These are phyloP conservation scores for Blastomyces gilchristii DNA, from an alignment of 2,329 filamentous ascomycete genomes.

Conservation along the genomic window DNA sequence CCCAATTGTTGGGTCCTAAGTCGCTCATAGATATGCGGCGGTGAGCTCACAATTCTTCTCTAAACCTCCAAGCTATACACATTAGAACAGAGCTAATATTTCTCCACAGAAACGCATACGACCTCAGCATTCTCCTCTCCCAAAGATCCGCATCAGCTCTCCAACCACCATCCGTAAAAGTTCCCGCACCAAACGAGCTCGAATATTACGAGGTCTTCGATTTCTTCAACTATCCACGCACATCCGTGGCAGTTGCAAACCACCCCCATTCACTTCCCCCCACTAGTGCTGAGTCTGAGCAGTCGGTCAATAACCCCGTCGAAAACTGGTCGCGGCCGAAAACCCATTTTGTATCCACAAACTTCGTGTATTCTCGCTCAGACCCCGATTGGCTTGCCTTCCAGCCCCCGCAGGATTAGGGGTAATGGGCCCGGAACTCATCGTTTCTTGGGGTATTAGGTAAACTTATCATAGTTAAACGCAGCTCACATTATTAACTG, in stretches of 20 bases:
- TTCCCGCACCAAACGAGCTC: constrained; percentile 33
- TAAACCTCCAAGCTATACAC: background rate
- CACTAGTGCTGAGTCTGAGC: background rate
- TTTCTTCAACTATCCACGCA: constrained; percentile 36
- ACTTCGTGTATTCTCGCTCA: background rate
- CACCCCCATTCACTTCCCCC: background rate
- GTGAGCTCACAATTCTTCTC: constrained; percentile 19
- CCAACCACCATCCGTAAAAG: constrained; percentile 32
- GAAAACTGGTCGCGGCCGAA: background rate
- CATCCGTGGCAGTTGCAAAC: background rate
- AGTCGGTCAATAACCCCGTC: background rate
- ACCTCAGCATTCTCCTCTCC: constrained; percentile 31
- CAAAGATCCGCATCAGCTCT: constrained; percentile 30
- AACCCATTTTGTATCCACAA: constrained; percentile 4
- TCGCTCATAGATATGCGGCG: constrained; percentile 34
- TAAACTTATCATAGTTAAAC: no score
- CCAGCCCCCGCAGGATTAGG: constrained; percentile 7
- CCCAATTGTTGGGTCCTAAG: constrained; percentile 18
- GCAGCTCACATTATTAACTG: background rate
- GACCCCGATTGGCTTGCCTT: constrained; percentile 7
- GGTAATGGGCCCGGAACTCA: background rate
- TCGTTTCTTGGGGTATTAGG: background rate
- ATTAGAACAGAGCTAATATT: constrained; percentile 12
- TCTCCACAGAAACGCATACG: constrained; percentile 24
- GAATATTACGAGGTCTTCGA: constrained; percentile 40